Evolutionary conservation across 2,329 filamentous ascomycete genomes (phyloP).

Genomic region (Chrysoporthe austroafricana): DNA sequence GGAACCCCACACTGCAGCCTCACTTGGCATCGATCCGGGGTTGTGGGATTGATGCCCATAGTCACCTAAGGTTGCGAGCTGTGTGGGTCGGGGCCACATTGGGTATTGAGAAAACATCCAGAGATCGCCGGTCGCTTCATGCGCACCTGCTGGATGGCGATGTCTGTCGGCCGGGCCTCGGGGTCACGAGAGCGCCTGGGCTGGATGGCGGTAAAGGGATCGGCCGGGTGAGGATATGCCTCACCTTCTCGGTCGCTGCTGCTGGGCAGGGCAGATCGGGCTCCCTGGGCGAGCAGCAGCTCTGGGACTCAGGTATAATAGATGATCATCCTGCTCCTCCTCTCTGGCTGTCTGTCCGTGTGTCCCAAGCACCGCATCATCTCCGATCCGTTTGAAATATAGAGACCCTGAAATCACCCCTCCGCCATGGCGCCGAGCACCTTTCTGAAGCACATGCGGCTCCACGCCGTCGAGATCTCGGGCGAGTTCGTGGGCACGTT

Average conservation of each 20-base stretch:
- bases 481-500: constrained; percentile 28
- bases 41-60: constrained; percentile 16
- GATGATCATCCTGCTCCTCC: no score
- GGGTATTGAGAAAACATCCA: neutral
- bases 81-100: neutral
- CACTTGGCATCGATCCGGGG: constrained; percentile 6
- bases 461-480: constrained; percentile 23
- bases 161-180: neutral
- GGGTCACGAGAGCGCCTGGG: neutral
- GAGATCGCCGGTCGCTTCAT: constrained; percentile 1
- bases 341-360: neutral
- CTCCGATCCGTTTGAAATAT: neutral
- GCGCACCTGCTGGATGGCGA: neutral
- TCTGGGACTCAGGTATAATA: neutral
- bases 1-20: constrained; percentile 21
- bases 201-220: constrained; percentile 8
- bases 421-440: constrained; percentile 16
- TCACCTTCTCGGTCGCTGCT: neutral
- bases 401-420: neutral
- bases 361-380: neutral
- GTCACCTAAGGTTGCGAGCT: neutral
- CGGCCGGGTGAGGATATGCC: neutral
- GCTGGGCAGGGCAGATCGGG: neutral
- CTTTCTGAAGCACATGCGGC: constrained; percentile 20
- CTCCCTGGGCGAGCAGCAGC: no score